A percentile compares a stretch with the other conserved stretches of the same genome.
These are phyloP conservation scores for Delonix regia DNA, from an alignment of 306 rosid genomes.

Conservation along the genomic window DNA sequence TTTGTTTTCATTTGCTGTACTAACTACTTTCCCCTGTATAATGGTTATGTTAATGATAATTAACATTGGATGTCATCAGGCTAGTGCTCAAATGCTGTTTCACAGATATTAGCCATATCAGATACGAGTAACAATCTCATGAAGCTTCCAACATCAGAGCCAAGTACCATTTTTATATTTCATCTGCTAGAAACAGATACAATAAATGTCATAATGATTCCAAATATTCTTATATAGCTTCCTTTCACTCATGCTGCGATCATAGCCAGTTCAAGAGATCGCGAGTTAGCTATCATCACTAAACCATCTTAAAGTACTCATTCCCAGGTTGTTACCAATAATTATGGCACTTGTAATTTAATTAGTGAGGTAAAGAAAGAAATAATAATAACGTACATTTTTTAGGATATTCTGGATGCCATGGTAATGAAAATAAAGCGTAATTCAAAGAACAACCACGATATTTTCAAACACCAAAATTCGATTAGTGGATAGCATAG, in stretches of 20 bases:
- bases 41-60: slow-evolving; percentile 1
- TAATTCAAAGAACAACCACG: background rate
- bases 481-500: no score
- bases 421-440: background rate
- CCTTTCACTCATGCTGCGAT: background rate
- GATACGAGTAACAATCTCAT: background rate
- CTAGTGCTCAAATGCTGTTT: background rate
- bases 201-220: background rate
- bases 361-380: background rate
- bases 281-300: background rate
- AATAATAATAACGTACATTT: background rate
- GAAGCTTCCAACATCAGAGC: background rate
- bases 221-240: background rate
- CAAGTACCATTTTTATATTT: background rate
- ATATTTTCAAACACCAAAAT: background rate
- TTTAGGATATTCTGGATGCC: background rate
- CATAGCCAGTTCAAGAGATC: background rate
- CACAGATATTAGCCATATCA: slow-evolving; percentile 8
- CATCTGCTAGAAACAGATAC: background rate
- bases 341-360: background rate
- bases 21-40: background rate
- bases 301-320: background rate
- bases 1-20: background rate
- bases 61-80: slow-evolving; percentile 3
- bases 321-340: background rate